Conservation (phyloP, 345 rosid genomes). For the Mallotus nudiflorus region DNA sequence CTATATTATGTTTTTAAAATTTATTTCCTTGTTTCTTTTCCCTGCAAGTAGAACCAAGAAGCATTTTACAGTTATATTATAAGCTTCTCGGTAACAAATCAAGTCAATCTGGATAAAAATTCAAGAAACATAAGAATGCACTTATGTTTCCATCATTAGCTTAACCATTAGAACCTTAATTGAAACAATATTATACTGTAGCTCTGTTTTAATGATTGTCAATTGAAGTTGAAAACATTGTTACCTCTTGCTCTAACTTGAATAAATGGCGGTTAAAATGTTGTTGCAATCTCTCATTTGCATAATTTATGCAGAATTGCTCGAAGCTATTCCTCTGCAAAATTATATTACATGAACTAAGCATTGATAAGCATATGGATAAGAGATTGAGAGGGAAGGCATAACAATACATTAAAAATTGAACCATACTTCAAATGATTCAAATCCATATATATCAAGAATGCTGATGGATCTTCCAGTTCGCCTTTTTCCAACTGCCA, state of each 20-base stretch:
- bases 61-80: no score
- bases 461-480: constrained; percentile 98
- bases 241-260: constrained; percentile 98
- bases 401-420: constrained; percentile 16
- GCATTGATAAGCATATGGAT: not conserved
- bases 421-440: constrained; percentile 85
- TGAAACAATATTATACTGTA: not conserved
- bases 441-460: constrained; percentile 98
- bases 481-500: constrained; percentile 89
- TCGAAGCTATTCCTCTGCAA: constrained; percentile 97
- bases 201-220: not conserved
- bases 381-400: constrained; percentile 13
- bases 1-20: no score
- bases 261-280: constrained; percentile 97
- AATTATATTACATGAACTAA: constrained; percentile 23
- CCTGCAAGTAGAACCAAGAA: no score
- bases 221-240: not conserved
- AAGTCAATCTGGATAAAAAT: no score
- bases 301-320: constrained; percentile 98
- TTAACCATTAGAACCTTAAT: no score
- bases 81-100: no score
- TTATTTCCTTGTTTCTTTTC: no score
- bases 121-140: no score
- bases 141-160: no score
- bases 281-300: constrained; percentile 98